A percentile compares a stretch with the other conserved stretches of the same genome.
Evolutionary conservation across 164 flowering plant species (phyloP).

Genomic region (Brasenia schreberi): DNA sequence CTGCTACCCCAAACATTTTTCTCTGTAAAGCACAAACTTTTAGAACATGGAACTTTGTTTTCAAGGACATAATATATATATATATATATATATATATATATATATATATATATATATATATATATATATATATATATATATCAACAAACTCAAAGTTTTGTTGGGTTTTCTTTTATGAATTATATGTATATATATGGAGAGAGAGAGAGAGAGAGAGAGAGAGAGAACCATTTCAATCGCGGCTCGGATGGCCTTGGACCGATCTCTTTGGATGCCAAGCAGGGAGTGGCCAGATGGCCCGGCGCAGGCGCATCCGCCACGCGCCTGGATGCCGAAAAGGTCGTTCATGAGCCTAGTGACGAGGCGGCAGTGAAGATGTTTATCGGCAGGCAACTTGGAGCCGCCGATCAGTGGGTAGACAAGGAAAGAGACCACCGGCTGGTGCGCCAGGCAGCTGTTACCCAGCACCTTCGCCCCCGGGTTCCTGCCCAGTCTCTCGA

Average conservation of each 20-base stretch:
- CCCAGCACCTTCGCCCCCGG: constrained; percentile 47
- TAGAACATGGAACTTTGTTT: too few species aligned
- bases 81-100: too few species aligned
- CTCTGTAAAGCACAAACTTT: too few species aligned
- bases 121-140: too few species aligned
- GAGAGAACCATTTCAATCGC: constrained; percentile 34
- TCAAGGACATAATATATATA: too few species aligned
- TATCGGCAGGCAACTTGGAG: constrained; percentile 11
- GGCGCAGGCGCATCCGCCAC: constrained; percentile 92
- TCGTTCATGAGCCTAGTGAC: constrained; percentile 71
- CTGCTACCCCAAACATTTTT: too few species aligned
- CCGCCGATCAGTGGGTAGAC: constrained; percentile 10
- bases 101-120: too few species aligned
- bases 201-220: too few species aligned
- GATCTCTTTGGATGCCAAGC: constrained; percentile 30
- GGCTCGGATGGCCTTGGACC: constrained; percentile 29
- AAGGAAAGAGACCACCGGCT: constrained; percentile 65
- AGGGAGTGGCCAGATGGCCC: constrained; percentile 70
- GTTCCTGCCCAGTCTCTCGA: constrained; percentile 43
- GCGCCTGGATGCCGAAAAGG: constrained; percentile 72
- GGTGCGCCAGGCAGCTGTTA: constrained; percentile 33
- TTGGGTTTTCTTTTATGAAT: too few species aligned
- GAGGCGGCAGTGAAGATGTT: constrained; percentile 69
- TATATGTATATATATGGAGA: too few species aligned
- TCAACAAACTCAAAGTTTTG: too few species aligned